Base-by-base conservation (phyloP, 768 basidiomycete species). In the Sarcodon aspratus region DNA sequence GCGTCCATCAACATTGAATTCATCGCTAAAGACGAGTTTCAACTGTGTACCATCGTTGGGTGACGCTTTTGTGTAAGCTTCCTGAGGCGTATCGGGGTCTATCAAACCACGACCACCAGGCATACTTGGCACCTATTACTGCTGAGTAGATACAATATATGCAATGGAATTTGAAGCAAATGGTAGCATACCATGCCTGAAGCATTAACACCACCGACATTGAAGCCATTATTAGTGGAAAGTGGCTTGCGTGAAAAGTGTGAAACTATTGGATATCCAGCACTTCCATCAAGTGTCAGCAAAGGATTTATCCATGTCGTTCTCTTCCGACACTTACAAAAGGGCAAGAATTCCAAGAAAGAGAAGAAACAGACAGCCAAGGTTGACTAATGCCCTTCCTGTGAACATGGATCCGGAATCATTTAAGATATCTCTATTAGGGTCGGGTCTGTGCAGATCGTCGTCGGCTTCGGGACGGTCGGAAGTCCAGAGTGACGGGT, bases 11-110 rank as follows among this genome's bases (percentile, higher is more conserved):
- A 57, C 76, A 69, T 78, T 82, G 74, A 80, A 94, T 64, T 87
- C 85, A 62, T 87, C 85, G 44, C 83, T 87, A 66, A 89, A 96
- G 5, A 87, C 82, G 21, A 97, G 78, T 45, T 80, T 42, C 9
- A 42, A 27, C 13, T 42, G 17, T 42, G 40, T 17, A 5, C 40
- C 40, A 13, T 42, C 40, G 11, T 6, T 15, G 40, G 27, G 40
- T 15, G 40, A 42, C 17, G 13, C 27, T 27, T 27, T 42, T 13
- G 40, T 42, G 17, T 9, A 9, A 9, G 40, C 40, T 11, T 27
- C 15, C 9, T 42, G 17, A 17, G 40, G 80, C 0, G 81, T 80
- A 42, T 77, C 70, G n/a, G 66, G 46, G 53, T 82, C 80, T 52
- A 82, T 74, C 42, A 80, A 61, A 12, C 67, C 71, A 37, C 67